Base-by-base conservation (phyloP, 1,284 basidiomycete species). In the Sutorius eximius region DNA sequence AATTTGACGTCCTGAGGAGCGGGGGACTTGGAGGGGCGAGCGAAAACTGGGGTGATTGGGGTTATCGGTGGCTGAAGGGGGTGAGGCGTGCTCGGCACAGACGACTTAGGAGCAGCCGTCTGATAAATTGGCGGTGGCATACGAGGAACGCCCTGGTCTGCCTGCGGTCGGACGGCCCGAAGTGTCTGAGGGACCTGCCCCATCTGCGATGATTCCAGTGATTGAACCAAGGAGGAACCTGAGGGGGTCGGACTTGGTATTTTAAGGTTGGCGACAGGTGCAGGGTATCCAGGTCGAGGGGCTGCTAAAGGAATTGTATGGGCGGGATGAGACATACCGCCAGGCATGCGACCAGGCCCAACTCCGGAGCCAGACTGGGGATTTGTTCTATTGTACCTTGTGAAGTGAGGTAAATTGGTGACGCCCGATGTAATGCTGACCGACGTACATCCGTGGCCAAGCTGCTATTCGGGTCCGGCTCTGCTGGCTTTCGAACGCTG, bases 21-120 rank as follows among this genome's bases (percentile, higher is more conserved):
- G 9, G 71, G 65, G 22, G 73, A 66, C 61, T 80, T 78, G 32
- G 76, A 72, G 5, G 89, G 86, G 48, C 87, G 82, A 11, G 79
- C 87, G 62, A 92, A 92, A 32, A 83, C 81, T 12, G 90, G 89
- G 0, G 78, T 82, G 61, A 91, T 91, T 43, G 89, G 90, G 0
- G 86, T 87, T 61, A 86, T 78, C 15, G 89, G 86, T 1, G 89
- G 82, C 53, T 84, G 83, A 2, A 91, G 76, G 9, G 89, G 87
- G 59, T 89, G 89, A 11, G 89, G 89, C 5, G 78, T 68, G 56
- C 68, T 71, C 10, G 77, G 73, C 30, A 74, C 71, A 24, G 66
- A 56, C 20, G 72, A 63, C 33, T 68, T 69, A 53, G 63, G 64
- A 49, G 59, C 67, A 43, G 65, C 62, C 46, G 57, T 71, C 64